A percentile compares a stretch with the other conserved stretches of the same genome.
phyloP scores from a whole-genome alignment of 257 asterid genomes.

The Prunella vulgaris region DNA sequence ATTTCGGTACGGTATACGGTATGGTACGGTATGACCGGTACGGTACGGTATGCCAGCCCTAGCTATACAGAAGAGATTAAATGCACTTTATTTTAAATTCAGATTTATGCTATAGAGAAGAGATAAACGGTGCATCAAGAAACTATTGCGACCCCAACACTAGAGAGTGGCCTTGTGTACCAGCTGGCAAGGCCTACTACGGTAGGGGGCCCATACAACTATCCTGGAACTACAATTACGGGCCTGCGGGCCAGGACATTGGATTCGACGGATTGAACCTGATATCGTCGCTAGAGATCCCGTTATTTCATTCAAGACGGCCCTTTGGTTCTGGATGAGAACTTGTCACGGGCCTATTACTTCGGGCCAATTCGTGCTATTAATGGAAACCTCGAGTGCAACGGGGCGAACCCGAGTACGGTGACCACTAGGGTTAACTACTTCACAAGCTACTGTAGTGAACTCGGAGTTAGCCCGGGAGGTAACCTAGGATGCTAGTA shows the following conservation, averaged over 20 bases:
- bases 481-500: constrained; percentile 3
- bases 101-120: constrained; percentile 18
- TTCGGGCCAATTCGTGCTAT: constrained; percentile 15
- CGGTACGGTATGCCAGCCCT: too few relatives aligned
- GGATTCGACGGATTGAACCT: constrained; percentile 41
- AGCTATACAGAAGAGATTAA: too few relatives aligned
- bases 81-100: not conserved
- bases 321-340: constrained; percentile 21
- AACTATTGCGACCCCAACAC: constrained; percentile 31
- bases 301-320: constrained; percentile 33
- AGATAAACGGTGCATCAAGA: constrained; percentile 12
- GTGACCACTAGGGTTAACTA: constrained; percentile 10
- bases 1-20: too few relatives aligned
- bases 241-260: constrained; percentile 37
- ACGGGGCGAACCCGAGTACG: not conserved
- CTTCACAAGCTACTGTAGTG: constrained; percentile 7
- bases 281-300: constrained; percentile 31
- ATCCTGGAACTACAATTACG: constrained; percentile 55
- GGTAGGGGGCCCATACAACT: constrained; percentile 48
- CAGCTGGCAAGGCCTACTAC: constrained; percentile 29
- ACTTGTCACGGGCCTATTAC: not conserved
- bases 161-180: constrained; percentile 33
- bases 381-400: constrained; percentile 18
- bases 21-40: too few relatives aligned
- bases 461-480: constrained; percentile 16